phyloP scores from a whole-genome alignment of 495 filamentous ascomycete species.

The Penicillium nucicola region DNA sequence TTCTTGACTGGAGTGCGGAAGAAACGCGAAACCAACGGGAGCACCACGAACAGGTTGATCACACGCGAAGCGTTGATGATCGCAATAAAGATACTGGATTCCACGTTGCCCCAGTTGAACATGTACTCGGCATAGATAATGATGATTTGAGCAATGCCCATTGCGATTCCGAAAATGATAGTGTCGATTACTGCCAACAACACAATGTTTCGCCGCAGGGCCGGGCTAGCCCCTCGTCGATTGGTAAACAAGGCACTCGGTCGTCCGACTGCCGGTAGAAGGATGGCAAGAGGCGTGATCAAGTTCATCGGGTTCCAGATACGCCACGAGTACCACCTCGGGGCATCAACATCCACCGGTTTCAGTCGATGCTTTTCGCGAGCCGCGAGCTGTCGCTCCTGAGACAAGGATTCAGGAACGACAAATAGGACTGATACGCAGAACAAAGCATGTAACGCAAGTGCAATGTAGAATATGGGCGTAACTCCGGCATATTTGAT shows the following conservation, averaged over 20 bases:
- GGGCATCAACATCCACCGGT: slow-evolving; percentile 1
- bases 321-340: slow-evolving; percentile 15
- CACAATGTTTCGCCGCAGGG: slow-evolving; percentile 73
- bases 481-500: slow-evolving; percentile 64
- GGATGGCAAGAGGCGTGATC: slow-evolving; percentile 70
- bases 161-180: slow-evolving; percentile 72
- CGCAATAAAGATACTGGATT: slow-evolving; percentile 75
- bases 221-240: slow-evolving; percentile 55
- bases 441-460: slow-evolving; percentile 69
- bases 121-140: slow-evolving; percentile 74
- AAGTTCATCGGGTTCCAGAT: slow-evolving; percentile 54
- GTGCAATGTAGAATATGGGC: slow-evolving; percentile 72
- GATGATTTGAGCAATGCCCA: slow-evolving; percentile 74
- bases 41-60: slow-evolving; percentile 64
- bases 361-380: slow-evolving; percentile 57
- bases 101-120: slow-evolving; percentile 78
- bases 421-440: slow-evolving; percentile 63
- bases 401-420: slow-evolving; percentile 78
- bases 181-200: slow-evolving; percentile 77
- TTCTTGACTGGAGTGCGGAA: slow-evolving; percentile 52
- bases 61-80: slow-evolving; percentile 73
- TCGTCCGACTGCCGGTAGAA: slow-evolving; percentile 67
- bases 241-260: slow-evolving; percentile 58
- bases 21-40: slow-evolving; percentile 68
- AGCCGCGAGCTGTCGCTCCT: slow-evolving; percentile 62